Evolutionary conservation across 2,329 filamentous ascomycete species (phyloP), one percentile per base, ranked within the genome.

Genomic region (Neocucurbitaria cava): DNA sequence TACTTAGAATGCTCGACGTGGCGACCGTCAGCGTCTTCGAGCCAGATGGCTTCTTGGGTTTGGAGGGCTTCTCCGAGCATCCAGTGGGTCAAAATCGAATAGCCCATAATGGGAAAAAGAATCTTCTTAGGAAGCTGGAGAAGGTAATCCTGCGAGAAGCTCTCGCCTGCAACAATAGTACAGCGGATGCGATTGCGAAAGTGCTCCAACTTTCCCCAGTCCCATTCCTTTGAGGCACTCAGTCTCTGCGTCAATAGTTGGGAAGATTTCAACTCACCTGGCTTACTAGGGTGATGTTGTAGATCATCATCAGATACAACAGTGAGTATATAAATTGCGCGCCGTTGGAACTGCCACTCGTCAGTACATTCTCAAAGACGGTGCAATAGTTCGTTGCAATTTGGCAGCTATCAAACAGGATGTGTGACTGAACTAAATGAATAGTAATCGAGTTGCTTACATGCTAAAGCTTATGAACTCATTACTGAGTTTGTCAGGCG

Each of bases 251-350:
- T 21, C 4, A 1, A n/a, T 11, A 21, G n/a, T 3, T 36, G 18
- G 11, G 7, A 6, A n/a, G 20, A 13, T n/a, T n/a, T 44, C 11
- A 17, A 28, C 43, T 30, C 50, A 56, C 49, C 58, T 66, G 61
- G 33, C 59, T 41, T 39, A 70, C 52, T 15, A 71, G 58, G 1
- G 67, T 71, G 43, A 72, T 58, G 47, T 73, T 70, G 45, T 73
- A 73, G 18, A 72, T 65, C 33, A 74, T 43, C 52, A 73, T 65
- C 3, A 71, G 55, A 48, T 72, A 72, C 2, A 72, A 57, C 3
- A 72, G 55, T 2, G 65, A 70, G 49, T 71, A 73, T 17, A 72
- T 62, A 36, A 71, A 67, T 42, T 72, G 66, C 5, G 68, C 69
- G 20, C 67, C 67, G 49, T 71, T 72, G 31, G 65, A 67, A 31